Evolutionary conservation across 192 early-diverging fungal genomes (phyloP).

Genomic region (Coemansia sp.): DNA sequence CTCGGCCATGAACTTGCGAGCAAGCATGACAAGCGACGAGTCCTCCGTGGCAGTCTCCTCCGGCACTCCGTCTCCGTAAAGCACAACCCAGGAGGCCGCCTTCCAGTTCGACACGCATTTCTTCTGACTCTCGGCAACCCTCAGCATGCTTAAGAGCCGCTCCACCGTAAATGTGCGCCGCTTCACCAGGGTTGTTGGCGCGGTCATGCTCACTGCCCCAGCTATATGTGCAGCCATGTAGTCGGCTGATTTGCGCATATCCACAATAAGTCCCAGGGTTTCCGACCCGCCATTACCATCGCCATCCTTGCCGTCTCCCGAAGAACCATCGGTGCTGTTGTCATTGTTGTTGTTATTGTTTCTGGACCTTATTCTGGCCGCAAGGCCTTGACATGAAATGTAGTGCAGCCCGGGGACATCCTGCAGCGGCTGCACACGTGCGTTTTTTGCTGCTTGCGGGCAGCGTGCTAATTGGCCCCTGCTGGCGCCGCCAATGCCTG

Average conservation of each 20-base stretch:
- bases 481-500: not conserved
- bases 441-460: constrained; percentile 5
- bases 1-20: constrained; percentile 63
- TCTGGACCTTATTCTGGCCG: not conserved
- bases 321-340: too few relatives aligned
- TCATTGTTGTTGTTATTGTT: not conserved
- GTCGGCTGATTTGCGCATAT: constrained; percentile 67
- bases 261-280: constrained; percentile 55
- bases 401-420: constrained; percentile 30
- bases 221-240: constrained; percentile 58
- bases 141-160: constrained; percentile 60
- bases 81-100: constrained; percentile 59
- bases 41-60: constrained; percentile 55
- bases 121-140: constrained; percentile 54
- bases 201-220: constrained; percentile 65
- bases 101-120: constrained; percentile 58
- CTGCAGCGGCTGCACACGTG: constrained; percentile 4
- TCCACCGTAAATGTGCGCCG: constrained; percentile 65
- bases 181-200: constrained; percentile 74
- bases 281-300: constrained; percentile 27
- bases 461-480: constrained; percentile 21
- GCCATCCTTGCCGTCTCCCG: not conserved
- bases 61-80: constrained; percentile 65
- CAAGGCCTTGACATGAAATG: constrained; percentile 14
- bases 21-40: constrained; percentile 56